A percentile compares a stretch with the other conserved stretches of the same genome.
Evolutionary conservation across 1,284 basidiomycete species (phyloP).

Genomic region (Rhizoctonia solani): DNA sequence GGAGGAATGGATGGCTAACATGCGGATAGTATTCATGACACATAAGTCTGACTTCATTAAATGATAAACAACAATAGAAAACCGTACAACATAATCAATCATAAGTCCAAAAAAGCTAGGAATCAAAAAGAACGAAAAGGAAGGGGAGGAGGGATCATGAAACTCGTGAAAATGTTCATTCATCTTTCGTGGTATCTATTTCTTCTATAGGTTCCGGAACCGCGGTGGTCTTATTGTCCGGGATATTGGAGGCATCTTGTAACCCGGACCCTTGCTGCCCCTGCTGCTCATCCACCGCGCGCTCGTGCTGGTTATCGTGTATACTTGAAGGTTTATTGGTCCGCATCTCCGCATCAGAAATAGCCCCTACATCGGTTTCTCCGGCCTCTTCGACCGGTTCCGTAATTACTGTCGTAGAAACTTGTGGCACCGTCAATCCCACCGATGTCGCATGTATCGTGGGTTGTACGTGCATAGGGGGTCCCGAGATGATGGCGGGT

Average conservation of each 20-base stretch:
- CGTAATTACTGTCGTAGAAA: not conserved
- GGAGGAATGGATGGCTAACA: not conserved
- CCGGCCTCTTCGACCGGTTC: not conserved
- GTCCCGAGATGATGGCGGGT: slow-evolving; percentile 9
- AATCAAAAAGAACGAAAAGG: slow-evolving; percentile 1
- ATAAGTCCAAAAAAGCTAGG: slow-evolving; percentile 6
- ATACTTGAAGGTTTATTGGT: slow-evolving; percentile 61
- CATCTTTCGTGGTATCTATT: not conserved
- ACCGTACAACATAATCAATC: not conserved
- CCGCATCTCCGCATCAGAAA: slow-evolving; percentile 24
- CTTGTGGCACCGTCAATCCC: not conserved
- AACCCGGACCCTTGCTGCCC: not conserved
- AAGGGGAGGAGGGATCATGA: too few species aligned
- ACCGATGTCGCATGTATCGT: not conserved
- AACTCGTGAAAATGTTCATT: not conserved
- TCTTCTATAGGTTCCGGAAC: not conserved
- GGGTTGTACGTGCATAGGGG: too few species aligned
- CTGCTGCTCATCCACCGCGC: not conserved
- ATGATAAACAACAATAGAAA: slow-evolving; percentile 33
- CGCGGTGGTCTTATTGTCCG: not conserved
- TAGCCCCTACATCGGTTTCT: not conserved
- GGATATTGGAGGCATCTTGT: not conserved
- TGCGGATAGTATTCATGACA: not conserved
- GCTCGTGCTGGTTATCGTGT: slow-evolving; percentile 55
- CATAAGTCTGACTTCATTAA: slow-evolving; percentile 16